phyloP scores from a whole-genome alignment of 208 protist genomes.

The Zelonia costaricensis region DNA sequence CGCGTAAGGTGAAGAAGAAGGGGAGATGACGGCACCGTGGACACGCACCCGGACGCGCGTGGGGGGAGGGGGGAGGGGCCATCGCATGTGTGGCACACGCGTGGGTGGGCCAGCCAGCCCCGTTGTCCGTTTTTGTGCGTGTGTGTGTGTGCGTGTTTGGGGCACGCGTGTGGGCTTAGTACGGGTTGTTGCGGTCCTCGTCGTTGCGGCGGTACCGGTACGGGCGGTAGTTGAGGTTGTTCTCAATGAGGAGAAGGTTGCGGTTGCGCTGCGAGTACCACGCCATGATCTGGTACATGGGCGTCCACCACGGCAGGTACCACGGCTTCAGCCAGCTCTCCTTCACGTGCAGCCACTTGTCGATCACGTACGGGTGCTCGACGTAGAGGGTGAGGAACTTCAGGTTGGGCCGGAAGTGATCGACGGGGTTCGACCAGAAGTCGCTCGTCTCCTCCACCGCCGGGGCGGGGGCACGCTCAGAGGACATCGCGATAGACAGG shows the following conservation, averaged over 20 bases:
- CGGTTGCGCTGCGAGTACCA: constrained; percentile 89
- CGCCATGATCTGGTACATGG: constrained; percentile 79
- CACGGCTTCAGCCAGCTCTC: constrained; percentile 77
- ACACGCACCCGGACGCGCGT: no score
- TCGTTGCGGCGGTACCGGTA: constrained; percentile 91
- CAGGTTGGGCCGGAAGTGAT: constrained; percentile 90
- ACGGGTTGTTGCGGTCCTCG: constrained; percentile 90
- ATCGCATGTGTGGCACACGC: no score
- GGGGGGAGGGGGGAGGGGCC: no score
- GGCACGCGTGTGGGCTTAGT: constrained; percentile 35
- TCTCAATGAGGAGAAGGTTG: constrained; percentile 90
- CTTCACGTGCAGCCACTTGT: constrained; percentile 82
- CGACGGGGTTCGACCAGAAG: constrained; percentile 90
- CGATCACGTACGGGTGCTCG: constrained; percentile 80
- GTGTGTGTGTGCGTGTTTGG: neutral
- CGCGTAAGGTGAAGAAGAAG: no score
- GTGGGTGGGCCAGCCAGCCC: no score
- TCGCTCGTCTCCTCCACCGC: constrained; percentile 42
- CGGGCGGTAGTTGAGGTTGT: constrained; percentile 91
- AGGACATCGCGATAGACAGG: no score
- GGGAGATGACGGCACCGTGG: no score
- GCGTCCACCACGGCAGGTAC: constrained; percentile 89
- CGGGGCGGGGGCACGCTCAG: constrained; percentile 25
- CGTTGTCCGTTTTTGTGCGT: no score
- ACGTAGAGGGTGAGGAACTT: constrained; percentile 89